A percentile compares a stretch with the other conserved stretches of the same genome.
Conservation (phyloP, 1,139 yeast genomes). For the Diutina rugosa region DNA sequence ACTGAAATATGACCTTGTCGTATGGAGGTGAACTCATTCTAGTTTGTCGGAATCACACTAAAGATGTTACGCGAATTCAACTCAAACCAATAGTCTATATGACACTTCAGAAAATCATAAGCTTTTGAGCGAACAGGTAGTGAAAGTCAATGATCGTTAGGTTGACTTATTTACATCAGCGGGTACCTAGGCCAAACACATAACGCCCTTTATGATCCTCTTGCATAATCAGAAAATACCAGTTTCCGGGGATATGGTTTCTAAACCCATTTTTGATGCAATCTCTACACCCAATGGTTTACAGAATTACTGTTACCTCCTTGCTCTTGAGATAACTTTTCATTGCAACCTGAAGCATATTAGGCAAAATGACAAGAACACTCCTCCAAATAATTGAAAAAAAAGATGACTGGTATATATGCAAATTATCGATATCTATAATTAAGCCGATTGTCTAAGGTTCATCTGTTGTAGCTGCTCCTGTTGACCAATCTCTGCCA, state of each 20-base stretch:
- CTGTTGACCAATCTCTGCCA: not conserved
- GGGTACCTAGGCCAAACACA: not conserved
- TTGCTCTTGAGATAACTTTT: slow-evolving; percentile 34
- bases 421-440: too few relatives aligned
- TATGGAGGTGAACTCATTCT: too few relatives aligned
- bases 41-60: too few relatives aligned
- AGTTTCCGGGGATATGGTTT: not conserved
- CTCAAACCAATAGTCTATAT: too few relatives aligned
- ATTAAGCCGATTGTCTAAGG: not conserved
- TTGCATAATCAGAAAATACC: not conserved
- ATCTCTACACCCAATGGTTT: slow-evolving; percentile 45
- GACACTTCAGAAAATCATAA: too few relatives aligned
- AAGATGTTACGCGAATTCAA: too few relatives aligned
- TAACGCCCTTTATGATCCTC: not conserved
- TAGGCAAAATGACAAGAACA: not conserved
- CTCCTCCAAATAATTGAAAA: not conserved
- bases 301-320: slow-evolving; percentile 35
- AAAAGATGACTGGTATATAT: not conserved
- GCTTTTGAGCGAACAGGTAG: too few relatives aligned
- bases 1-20: too few relatives aligned
- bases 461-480: not conserved
- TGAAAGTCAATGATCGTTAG: too few relatives aligned
- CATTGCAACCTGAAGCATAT: slow-evolving; percentile 29
- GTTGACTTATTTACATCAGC: too few relatives aligned
- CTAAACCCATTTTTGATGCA: slow-evolving; percentile 20